Conservation (phyloP, 805 yeast genomes). For the Yarrowia deformans region DNA sequence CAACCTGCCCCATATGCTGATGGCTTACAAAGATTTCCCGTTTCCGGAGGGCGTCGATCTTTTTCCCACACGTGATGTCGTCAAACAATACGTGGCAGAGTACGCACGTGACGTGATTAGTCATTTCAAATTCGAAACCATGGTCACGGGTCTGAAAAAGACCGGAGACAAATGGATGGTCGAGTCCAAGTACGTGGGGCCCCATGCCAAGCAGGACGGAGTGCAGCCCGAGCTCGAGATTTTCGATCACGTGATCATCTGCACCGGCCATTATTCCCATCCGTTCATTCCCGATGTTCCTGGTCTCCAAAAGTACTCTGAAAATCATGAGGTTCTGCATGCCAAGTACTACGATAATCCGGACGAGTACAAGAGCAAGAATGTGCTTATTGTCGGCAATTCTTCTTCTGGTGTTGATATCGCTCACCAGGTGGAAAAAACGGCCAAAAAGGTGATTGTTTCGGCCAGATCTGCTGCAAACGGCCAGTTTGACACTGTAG, state of each 20-base stretch:
- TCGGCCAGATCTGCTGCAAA: slow-evolving; percentile 53
- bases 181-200: slow-evolving; percentile 47
- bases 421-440: slow-evolving; percentile 63
- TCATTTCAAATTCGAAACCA: slow-evolving; percentile 57
- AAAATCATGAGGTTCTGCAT: slow-evolving; percentile 60
- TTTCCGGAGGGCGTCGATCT: slow-evolving; percentile 57
- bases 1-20: slow-evolving; percentile 67
- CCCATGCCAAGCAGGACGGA: slow-evolving; percentile 19
- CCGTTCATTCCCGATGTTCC: slow-evolving; percentile 65
- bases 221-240: slow-evolving; percentile 37
- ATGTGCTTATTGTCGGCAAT: slow-evolving; percentile 73
- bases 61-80: slow-evolving; percentile 69
- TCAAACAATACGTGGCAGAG: slow-evolving; percentile 63
- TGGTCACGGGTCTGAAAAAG: slow-evolving; percentile 56
- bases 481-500: slow-evolving; percentile 44
- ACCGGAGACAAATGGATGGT: slow-evolving; percentile 56
- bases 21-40: slow-evolving; percentile 67
- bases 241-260: slow-evolving; percentile 69
- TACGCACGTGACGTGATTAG: slow-evolving; percentile 58
- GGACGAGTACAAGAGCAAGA: slow-evolving; percentile 54
- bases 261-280: slow-evolving; percentile 68
- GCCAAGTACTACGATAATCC: slow-evolving; percentile 63
- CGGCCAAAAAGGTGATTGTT: slow-evolving; percentile 56
- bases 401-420: slow-evolving; percentile 81
- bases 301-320: slow-evolving; percentile 61